Percentiles rank a stretch among this genome's conserved stretches.
These are phyloP conservation scores for Hymenoscyphus fraxineus DNA, from an alignment of 2,329 filamentous ascomycete species.

Conservation along the genomic window DNA sequence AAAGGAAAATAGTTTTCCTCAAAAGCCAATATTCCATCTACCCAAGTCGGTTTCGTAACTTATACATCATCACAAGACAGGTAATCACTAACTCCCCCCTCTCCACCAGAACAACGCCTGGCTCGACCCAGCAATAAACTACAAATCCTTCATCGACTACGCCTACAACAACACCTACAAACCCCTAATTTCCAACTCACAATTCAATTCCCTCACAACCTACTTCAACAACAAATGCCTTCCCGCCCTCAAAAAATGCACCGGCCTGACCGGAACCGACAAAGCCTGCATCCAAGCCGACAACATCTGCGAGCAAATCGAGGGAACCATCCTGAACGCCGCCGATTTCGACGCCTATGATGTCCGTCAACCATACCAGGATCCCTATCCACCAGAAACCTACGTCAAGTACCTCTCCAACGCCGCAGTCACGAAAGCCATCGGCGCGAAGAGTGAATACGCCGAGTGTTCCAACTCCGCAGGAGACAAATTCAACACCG, in stretches of 20 bases:
- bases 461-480: slow-evolving; percentile 38
- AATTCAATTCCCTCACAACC: slow-evolving; percentile 33
- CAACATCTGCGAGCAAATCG: slow-evolving; percentile 44
- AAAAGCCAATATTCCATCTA: no score
- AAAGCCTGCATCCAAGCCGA: slow-evolving; percentile 69
- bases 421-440: slow-evolving; percentile 37
- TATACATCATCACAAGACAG: no score
- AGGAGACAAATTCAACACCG: slow-evolving; percentile 36
- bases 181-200: slow-evolving; percentile 37
- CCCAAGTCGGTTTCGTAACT: no score
- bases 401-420: slow-evolving; percentile 40
- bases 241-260: slow-evolving; percentile 40
- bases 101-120: slow-evolving; percentile 37
- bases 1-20: no score
- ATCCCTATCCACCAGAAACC: slow-evolving; percentile 36
- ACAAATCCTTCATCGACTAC: slow-evolving; percentile 32
- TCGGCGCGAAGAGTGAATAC: slow-evolving; percentile 42
- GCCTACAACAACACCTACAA: slow-evolving; percentile 38
- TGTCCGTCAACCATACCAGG: slow-evolving; percentile 29
- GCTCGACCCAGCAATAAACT: slow-evolving; percentile 55
- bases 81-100: no score
- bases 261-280: slow-evolving; percentile 62
- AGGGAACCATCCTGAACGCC: slow-evolving; percentile 33
- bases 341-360: slow-evolving; percentile 33
- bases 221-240: slow-evolving; percentile 38